Conservation (phyloP, 1,284 basidiomycete species). For the Spongiforma sp. region DNA sequence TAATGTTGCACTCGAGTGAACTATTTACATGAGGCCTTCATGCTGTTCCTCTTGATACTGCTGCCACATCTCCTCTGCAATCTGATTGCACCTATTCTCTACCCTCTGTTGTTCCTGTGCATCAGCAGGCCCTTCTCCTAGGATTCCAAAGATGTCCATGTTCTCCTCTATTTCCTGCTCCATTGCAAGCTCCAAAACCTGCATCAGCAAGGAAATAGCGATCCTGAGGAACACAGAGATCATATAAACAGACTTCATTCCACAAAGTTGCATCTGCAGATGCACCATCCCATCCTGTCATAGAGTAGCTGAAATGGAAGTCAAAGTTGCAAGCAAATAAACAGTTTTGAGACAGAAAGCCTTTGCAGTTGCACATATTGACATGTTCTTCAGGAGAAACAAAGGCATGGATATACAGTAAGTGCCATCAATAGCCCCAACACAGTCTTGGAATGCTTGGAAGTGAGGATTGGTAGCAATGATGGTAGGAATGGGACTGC, state of each 20-base stretch:
- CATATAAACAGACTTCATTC: background rate
- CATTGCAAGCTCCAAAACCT: background rate
- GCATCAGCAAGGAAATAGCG: background rate
- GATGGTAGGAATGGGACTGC: background rate
- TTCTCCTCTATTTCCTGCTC: background rate
- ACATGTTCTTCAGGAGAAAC: background rate
- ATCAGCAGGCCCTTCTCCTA: slow-evolving; percentile 2
- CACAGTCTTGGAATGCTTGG: background rate
- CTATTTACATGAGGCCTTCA: too few species aligned
- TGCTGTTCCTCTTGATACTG: slow-evolving; percentile 9
- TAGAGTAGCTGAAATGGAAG: background rate
- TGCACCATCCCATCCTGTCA: slow-evolving; percentile 1
- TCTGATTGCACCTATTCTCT: slow-evolving; percentile 9
- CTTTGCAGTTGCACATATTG: slow-evolving; percentile 3
- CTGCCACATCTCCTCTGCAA: slow-evolving; percentile 21
- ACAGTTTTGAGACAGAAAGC: slow-evolving; percentile 8
- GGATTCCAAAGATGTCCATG: background rate
- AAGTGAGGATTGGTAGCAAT: background rate
- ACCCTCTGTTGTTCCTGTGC: background rate
- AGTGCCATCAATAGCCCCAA: background rate
- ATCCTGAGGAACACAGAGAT: background rate
- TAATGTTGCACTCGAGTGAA: too few species aligned
- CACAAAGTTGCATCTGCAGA: slow-evolving; percentile 1
- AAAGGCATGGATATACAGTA: background rate
- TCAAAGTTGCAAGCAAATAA: slow-evolving; percentile 8